Conservation (phyloP, 1,284 basidiomycete genomes). For the Ganoderma leucocontextum region DNA sequence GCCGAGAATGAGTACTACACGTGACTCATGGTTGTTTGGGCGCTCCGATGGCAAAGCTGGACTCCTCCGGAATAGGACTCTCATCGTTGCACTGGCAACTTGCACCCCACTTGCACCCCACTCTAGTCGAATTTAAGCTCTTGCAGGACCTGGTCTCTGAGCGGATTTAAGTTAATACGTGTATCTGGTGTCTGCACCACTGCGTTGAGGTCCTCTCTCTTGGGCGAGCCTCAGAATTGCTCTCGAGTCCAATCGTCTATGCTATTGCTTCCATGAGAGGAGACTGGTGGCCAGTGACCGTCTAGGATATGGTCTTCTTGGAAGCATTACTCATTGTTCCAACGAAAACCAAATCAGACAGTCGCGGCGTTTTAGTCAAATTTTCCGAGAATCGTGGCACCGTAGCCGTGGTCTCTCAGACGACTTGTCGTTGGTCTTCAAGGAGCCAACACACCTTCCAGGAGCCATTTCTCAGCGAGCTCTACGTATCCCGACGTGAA, state of each 20-base stretch:
- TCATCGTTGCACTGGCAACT: too few species aligned
- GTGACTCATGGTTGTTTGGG: not conserved
- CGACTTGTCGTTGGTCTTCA: not conserved
- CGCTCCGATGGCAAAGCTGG: not conserved
- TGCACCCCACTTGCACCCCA: not conserved
- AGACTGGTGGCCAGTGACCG: not conserved
- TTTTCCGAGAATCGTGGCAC: not conserved
- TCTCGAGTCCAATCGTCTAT: not conserved
- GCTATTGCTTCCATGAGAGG: conserved; percentile 4
- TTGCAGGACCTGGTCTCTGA: too few species aligned
- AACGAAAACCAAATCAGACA: conserved; percentile 3
- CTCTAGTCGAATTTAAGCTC: too few species aligned
- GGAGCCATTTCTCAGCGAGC: too few species aligned
- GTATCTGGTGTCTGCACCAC: too few species aligned
- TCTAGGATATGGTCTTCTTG: not conserved
- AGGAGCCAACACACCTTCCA: not conserved
- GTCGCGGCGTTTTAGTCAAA: not conserved
- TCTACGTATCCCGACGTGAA: too few species aligned
- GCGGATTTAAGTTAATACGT: too few species aligned
- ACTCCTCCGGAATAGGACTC: too few species aligned
- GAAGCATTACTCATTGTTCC: not conserved
- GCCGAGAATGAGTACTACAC: not conserved
- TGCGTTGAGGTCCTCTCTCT: not conserved
- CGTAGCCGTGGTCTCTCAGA: not conserved
- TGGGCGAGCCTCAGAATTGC: not conserved